Percentiles rank a stretch among this genome's conserved stretches.
These are phyloP conservation scores for Pyrenochaeta sp. DNA, from an alignment of 2,329 filamentous ascomycete genomes.

Conservation along the genomic window DNA sequence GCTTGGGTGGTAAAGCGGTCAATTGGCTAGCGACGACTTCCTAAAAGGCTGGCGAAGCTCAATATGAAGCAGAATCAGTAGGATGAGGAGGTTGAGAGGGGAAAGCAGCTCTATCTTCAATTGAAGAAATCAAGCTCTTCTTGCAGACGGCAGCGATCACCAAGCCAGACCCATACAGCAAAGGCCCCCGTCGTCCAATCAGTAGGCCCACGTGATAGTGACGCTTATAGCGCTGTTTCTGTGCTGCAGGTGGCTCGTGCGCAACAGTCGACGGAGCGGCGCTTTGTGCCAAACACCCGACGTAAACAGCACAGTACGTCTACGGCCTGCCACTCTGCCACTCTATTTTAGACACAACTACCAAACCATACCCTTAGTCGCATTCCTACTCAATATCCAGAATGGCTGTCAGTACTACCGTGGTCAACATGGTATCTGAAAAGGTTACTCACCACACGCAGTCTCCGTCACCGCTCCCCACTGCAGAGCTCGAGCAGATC, in stretches of 20 bases:
- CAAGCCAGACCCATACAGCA: conserved; percentile 18
- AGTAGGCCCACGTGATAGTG: conserved; percentile 34
- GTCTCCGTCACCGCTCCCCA: conserved; percentile 42
- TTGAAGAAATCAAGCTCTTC: conserved; percentile 15
- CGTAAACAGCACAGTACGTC: conserved; percentile 24
- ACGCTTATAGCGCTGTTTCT: conserved; percentile 8
- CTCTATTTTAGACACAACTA: conserved; percentile 7
- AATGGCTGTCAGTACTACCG: conserved; percentile 39
- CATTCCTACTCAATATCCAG: conserved; percentile 27
- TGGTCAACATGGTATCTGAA: background rate
- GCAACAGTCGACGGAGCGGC: background rate
- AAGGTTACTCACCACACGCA: conserved; percentile 6
- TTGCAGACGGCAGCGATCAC: conserved; percentile 3
- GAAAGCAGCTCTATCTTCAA: conserved; percentile 6
- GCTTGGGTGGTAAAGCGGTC: conserved; percentile 5
- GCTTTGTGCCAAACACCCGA: conserved; percentile 24
- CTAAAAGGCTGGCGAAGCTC: conserved; percentile 17
- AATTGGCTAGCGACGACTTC: conserved; percentile 14
- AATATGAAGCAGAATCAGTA: conserved; percentile 7
- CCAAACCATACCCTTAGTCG: conserved; percentile 1
- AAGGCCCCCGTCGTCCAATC: conserved; percentile 31
- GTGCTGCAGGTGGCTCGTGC: conserved; percentile 3
- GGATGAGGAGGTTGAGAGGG: conserved; percentile 3
- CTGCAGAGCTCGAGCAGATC: conserved; percentile 42
- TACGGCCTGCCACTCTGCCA: conserved; percentile 3